Evolutionary conservation across 78 protist genomes (phyloP), one percentile per base, ranked within the genome.

Genomic region (Carpediemonas membranifera): DNA sequence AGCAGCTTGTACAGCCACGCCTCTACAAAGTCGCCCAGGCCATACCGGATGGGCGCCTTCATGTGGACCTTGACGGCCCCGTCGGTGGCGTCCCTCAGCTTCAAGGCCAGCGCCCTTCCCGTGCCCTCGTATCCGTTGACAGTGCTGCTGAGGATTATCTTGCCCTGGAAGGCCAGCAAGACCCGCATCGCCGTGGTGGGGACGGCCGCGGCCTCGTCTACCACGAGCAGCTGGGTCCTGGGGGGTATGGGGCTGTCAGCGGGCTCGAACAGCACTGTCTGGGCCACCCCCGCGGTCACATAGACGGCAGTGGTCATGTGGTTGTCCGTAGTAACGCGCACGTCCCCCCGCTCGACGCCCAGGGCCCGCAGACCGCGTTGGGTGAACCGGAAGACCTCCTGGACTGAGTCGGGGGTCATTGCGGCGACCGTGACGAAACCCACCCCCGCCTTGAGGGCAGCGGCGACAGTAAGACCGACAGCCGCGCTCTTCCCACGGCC

Each of bases 171-270:
- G 7, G 96, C 96, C 13, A 92, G 33, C 43, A 93, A 73, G n/a
- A 43, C 54, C 14, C 59, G 43, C 54, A 61, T 2, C 24, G n/a
- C 18, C 15, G 57, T 36, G 36, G 52, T 50, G 56, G 99, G 98
- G 36, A 94, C 90, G 64, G 99, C 98, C 0, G 98, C 99, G 0
- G 99, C 99, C 80, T 96, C 99, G 66, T 96, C 99, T 65, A 96
- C 84, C 31, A 96, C 95, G 18, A 94, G 73, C 31, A 96, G 82
- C 71, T 87, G 92, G 7, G 88, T 18, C 21, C 53, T 16, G 7
- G 25, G 55, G n/a, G 36, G 28, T 3, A 60, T 2, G 15, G 44
- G 11, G 3, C 44, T 31, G 16, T 64, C 28, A 33, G 50, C 27
- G 15, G 98, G 97, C 37, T 36, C 79, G 44, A 90, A 82, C 63